These are phyloP conservation scores for Crithidia brevicula DNA, from an alignment of 208 protist species.

Conservation along the genomic window DNA sequence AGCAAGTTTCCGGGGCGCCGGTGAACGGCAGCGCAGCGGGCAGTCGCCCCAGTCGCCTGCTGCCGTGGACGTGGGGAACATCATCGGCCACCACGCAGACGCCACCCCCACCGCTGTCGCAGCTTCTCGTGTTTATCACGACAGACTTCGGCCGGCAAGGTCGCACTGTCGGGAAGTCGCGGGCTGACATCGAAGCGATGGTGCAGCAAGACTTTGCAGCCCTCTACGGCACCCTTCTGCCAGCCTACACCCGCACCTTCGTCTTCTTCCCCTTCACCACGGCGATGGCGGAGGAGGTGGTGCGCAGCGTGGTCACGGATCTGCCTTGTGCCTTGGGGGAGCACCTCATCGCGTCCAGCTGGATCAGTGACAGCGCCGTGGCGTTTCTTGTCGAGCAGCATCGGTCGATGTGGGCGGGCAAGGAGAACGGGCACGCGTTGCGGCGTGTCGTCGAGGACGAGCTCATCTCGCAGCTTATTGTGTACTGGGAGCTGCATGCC, in stretches of 20 bases:
- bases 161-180: conserved; percentile 66
- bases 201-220: conserved; percentile 61
- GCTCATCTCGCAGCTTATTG: conserved; percentile 55
- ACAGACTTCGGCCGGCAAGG: conserved; percentile 87
- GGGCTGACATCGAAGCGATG: conserved; percentile 61
- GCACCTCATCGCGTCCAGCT: conserved; percentile 39
- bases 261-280: conserved; percentile 58
- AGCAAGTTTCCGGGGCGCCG: conserved; percentile 41
- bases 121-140: conserved; percentile 75
- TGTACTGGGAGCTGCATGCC: conserved; percentile 40
- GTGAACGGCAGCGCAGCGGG: neutral
- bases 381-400: conserved; percentile 60
- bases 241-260: conserved; percentile 69
- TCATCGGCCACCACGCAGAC: conserved; percentile 21
- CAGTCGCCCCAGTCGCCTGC: neutral
- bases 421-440: conserved; percentile 76
- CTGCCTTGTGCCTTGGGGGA: conserved; percentile 50
- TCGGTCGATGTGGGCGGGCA: conserved; percentile 48
- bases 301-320: conserved; percentile 44
- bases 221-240: conserved; percentile 72
- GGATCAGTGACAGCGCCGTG: conserved; percentile 63
- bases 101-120: conserved; percentile 43
- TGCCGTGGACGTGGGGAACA: conserved; percentile 9
- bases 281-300: conserved; percentile 54
- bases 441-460: conserved; percentile 62